Evolutionary conservation across 1,139 yeast species (phyloP), one percentile per base, ranked within the genome.

Genomic region (Sugiyamaella xylanicola): DNA sequence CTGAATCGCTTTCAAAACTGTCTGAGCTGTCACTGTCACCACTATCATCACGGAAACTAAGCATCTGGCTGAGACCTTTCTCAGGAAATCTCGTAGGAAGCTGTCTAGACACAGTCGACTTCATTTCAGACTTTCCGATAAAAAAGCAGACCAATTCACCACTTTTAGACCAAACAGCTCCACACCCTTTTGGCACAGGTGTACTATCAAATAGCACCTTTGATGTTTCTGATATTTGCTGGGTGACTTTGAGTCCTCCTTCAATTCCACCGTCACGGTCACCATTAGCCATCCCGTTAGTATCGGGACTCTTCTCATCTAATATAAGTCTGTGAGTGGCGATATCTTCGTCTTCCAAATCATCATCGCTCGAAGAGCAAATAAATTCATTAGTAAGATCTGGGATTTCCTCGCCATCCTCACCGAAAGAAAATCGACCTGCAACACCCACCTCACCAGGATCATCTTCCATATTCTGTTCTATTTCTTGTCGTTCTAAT

Each of bases 131-230:
- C 20, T 48, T 74, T 68, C 58, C 57, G n/a, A 85, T 80, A 71
- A 89, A 90, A 65, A 92, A 91, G 66, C 96, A 88, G 1, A 91
- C 86, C 54, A 91, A 74, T 59, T 82, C 83, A 0, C 97, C 97
- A 1, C 83, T 80, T 15, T 83, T 80, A 0, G 95, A 79, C 97
- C 97, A 91, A 0, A 83, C 76, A 0, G 96, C 97, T 8, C 97
- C 97, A 74, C 97, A 91, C 2, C 93, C 95, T 67, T 88, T 90
- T 0, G 97, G 97, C 2, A 91, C 78, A 0, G 97, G 97, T 0
- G 96, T 89, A 39, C 91, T 85, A 65, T 90, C 96, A 64, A 84
- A 81, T 15, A 72, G 64, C 13, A 56, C 59, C 48, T 53, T 57
- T 19, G 54, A 20, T 48, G 57, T 17, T 22, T 54, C 48, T 4